Conservation (phyloP, 2,329 filamentous ascomycete species). For the Colletotrichum sansevieriae region DNA sequence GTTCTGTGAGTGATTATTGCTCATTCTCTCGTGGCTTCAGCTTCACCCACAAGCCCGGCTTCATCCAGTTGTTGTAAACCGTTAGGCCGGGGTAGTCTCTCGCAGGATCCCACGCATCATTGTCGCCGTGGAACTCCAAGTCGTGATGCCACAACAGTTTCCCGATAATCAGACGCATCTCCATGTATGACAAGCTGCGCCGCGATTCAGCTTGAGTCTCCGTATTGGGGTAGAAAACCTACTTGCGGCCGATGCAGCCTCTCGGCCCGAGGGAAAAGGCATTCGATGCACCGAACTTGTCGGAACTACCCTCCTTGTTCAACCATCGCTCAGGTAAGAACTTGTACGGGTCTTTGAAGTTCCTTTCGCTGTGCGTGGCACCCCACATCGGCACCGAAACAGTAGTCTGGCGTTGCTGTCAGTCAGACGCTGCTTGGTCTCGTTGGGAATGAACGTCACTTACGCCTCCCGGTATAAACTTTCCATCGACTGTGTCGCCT, state of each 20-base stretch:
- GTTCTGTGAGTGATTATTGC: no score
- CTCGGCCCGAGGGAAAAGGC: neutral
- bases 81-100: neutral
- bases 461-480: neutral
- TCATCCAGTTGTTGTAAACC: slow-evolving; percentile 9
- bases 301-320: neutral
- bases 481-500: neutral
- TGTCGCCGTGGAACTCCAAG: neutral
- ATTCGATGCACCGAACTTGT: neutral
- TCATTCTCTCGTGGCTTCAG: no score
- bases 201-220: no score
- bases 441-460: neutral
- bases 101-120: neutral
- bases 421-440: neutral
- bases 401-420: slow-evolving; percentile 10
- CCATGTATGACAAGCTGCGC: neutral
- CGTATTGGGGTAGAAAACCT: neutral
- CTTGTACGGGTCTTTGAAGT: slow-evolving; percentile 51
- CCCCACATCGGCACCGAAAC: slow-evolving; percentile 34
- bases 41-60: slow-evolving; percentile 1
- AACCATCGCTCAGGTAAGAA: slow-evolving; percentile 45
- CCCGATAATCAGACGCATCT: neutral
- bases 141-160: slow-evolving; percentile 4
- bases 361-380: slow-evolving; percentile 24
- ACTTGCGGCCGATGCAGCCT: slow-evolving; percentile 5